These are phyloP conservation scores for Lactarius vividus DNA, from an alignment of 768 basidiomycete genomes.

Conservation along the genomic window DNA sequence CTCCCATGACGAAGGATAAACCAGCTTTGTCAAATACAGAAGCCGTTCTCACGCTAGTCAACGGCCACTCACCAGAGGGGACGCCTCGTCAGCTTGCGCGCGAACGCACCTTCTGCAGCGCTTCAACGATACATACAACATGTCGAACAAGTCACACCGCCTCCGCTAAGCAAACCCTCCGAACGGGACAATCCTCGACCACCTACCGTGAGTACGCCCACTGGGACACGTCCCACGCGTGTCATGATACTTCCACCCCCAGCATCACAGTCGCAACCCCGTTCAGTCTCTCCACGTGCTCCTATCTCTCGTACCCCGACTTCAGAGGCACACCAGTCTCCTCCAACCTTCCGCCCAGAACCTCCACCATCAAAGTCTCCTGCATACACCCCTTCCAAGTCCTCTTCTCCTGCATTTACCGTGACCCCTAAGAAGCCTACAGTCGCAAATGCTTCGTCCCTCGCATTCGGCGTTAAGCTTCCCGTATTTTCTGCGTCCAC, in stretches of 20 bases:
- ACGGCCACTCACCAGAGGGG: background rate
- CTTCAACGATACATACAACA: constrained; percentile 26
- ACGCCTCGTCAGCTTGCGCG: constrained; percentile 12
- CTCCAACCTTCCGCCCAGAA: background rate
- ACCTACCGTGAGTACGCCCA: constrained; percentile 31
- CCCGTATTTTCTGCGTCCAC: constrained; percentile 30
- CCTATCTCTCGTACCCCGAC: constrained; percentile 11
- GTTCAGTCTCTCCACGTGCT: constrained; percentile 7
- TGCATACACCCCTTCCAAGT: constrained; percentile 26
- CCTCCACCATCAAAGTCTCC: constrained; percentile 3
- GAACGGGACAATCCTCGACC: constrained; percentile 8
- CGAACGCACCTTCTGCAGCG: constrained; percentile 12
- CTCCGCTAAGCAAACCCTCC: constrained; percentile 3
- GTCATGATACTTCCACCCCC: background rate
- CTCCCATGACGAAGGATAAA: constrained; percentile 15
- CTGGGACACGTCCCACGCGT: constrained; percentile 3
- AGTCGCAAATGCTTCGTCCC: constrained; percentile 35
- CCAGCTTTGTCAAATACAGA: background rate
- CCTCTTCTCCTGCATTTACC: constrained; percentile 1
- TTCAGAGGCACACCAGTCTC: background rate
- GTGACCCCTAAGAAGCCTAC: constrained; percentile 32
- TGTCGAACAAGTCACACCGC: constrained; percentile 15
- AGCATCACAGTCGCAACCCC: background rate
- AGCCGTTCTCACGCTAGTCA: background rate
- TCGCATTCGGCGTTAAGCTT: constrained; percentile 16